Evolutionary conservation across 164 flowering plant genomes (phyloP).

Genomic region (Dillenia suffruticosa): DNA sequence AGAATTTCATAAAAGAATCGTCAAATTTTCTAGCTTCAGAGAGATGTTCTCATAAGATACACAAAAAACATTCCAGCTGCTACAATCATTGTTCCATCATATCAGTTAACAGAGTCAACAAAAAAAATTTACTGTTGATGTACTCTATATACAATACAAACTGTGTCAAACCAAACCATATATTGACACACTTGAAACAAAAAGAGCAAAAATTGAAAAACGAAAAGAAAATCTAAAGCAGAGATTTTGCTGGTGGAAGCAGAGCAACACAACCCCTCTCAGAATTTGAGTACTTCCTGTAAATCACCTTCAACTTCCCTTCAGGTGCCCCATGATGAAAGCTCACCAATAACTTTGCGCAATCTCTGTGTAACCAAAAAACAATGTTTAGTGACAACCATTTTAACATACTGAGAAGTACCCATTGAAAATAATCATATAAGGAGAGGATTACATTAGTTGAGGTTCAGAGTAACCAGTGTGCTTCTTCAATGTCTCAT

Average conservation of each 20-base stretch:
- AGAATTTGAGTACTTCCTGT: slow-evolving; percentile 28
- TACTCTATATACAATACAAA: too few species aligned
- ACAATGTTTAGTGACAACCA: too few species aligned
- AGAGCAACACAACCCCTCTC: slow-evolving; percentile 38
- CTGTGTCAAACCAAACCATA: too few species aligned
- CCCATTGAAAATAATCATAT: background rate
- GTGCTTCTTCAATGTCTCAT: slow-evolving; percentile 48
- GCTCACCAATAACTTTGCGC: slow-evolving; percentile 32
- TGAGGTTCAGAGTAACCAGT: slow-evolving; percentile 51
- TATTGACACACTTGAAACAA: too few species aligned
- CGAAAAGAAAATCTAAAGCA: background rate
- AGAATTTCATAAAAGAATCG: too few species aligned
- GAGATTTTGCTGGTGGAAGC: slow-evolving; percentile 26
- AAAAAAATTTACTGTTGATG: too few species aligned
- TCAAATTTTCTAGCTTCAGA: too few species aligned
- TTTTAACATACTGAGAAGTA: background rate
- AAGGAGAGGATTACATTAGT: slow-evolving; percentile 27
- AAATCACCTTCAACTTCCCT: slow-evolving; percentile 32
- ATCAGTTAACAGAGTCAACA: too few species aligned
- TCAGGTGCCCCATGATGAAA: slow-evolving; percentile 28
- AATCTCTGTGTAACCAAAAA: slow-evolving; percentile 24
- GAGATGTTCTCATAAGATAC: too few species aligned
- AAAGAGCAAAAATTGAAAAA: too few species aligned
- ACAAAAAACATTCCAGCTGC: too few species aligned
- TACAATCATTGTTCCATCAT: too few species aligned